A percentile compares a stretch with the other conserved stretches of the same genome.
These are phyloP conservation scores for Furcasterigmium sp. DNA, from an alignment of 2,329 filamentous ascomycete species.

Conservation along the genomic window DNA sequence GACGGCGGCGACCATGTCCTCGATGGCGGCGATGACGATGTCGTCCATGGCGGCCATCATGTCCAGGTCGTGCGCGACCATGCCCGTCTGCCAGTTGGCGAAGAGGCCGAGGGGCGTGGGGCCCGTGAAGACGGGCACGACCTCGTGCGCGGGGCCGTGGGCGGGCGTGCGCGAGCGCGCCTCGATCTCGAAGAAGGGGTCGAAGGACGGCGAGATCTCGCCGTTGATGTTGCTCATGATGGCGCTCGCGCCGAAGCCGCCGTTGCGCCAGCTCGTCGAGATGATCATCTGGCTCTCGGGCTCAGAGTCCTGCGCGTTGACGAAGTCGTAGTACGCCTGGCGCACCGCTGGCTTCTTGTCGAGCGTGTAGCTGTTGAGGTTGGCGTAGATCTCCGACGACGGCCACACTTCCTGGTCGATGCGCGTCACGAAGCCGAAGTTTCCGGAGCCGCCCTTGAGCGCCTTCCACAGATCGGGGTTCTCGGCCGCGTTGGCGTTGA, in stretches of 20 bases:
- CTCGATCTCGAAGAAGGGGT: conserved; percentile 6
- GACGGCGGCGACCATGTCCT: neutral
- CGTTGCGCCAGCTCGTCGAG: neutral
- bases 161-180: neutral
- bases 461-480: conserved; percentile 38
- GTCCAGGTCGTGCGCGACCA: conserved; percentile 1
- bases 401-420: conserved; percentile 12
- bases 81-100: conserved; percentile 4
- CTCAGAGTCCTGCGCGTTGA: conserved; percentile 3
- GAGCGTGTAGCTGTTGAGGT: conserved; percentile 2
- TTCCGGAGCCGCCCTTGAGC: conserved; percentile 40
- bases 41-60: conserved; percentile 4
- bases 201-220: conserved; percentile 2
- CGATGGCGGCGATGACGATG: conserved; percentile 1
- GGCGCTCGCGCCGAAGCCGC: neutral
- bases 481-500: conserved; percentile 29
- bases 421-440: conserved; percentile 34
- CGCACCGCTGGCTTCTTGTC: conserved; percentile 1
- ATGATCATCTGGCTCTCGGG: conserved; percentile 5
- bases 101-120: neutral
- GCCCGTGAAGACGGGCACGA: conserved; percentile 3
- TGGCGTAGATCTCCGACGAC: conserved; percentile 5
- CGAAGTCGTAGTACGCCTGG: conserved; percentile 5
- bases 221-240: conserved; percentile 1
- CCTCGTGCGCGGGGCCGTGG: conserved; percentile 1